Percentiles rank a stretch among this genome's conserved stretches.
Conservation (phyloP, 495 filamentous ascomycete species). For the Trichoderma gamsii region DNA sequence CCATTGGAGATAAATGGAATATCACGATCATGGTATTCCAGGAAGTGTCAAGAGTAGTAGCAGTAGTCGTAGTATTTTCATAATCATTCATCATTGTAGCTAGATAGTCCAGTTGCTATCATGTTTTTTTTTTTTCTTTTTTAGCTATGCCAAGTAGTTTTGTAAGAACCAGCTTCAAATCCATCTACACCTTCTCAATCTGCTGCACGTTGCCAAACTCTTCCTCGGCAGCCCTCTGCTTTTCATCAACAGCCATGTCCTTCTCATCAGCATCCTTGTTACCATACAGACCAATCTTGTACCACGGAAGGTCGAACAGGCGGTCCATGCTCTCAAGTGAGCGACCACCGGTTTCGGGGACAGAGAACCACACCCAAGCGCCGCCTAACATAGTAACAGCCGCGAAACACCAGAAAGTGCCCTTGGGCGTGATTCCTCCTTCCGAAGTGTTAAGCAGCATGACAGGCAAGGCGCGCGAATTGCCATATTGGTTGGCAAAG, state of each 20-base stretch:
- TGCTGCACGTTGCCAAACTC: not conserved
- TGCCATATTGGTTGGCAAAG: slow-evolving; percentile 69
- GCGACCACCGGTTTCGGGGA: slow-evolving; percentile 63
- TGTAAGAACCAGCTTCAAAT: not conserved
- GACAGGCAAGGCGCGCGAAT: slow-evolving; percentile 50
- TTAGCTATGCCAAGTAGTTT: not conserved
- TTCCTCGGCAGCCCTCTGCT: slow-evolving; percentile 18
- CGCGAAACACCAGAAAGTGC: slow-evolving; percentile 62
- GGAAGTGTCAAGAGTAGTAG: too few species aligned
- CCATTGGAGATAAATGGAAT: too few species aligned
- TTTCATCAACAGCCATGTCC: slow-evolving; percentile 33
- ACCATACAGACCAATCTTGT: slow-evolving; percentile 55
- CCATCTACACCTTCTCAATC: not conserved
- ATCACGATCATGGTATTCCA: too few species aligned
- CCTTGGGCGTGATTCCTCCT: slow-evolving; percentile 34
- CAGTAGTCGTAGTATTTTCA: too few species aligned
- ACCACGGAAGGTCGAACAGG: slow-evolving; percentile 62
- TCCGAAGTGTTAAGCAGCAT: slow-evolving; percentile 44
- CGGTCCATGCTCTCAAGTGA: slow-evolving; percentile 60
- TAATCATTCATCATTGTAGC: too few species aligned
- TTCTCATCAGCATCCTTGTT: slow-evolving; percentile 48
- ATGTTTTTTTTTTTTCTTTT: too few species aligned
- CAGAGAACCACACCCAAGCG: slow-evolving; percentile 53
- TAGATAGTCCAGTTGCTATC: too few species aligned
- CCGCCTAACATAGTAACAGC: slow-evolving; percentile 54